Evolutionary conservation across 257 asterid genomes (phyloP).

Genomic region (Salvia rosmarinus): DNA sequence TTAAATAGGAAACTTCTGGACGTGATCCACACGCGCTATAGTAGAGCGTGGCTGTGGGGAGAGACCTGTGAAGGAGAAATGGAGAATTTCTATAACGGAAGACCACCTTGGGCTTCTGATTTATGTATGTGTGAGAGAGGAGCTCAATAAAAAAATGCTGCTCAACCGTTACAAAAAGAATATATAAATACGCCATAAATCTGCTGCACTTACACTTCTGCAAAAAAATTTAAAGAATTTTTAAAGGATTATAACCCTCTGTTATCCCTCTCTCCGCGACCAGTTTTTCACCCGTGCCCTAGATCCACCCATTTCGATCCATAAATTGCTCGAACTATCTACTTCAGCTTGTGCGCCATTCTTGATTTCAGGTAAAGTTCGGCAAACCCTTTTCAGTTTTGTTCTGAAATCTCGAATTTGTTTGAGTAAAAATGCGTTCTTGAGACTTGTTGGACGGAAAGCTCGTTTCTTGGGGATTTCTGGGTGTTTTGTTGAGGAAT

Average conservation of each 20-base stretch:
- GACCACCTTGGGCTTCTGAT: conserved; percentile 37
- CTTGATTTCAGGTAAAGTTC: conserved; percentile 36
- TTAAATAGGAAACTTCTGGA: not conserved
- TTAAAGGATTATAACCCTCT: conserved; percentile 39
- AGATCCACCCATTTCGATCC: conserved; percentile 63
- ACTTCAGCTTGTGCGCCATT: conserved; percentile 34
- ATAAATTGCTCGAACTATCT: conserved; percentile 33
- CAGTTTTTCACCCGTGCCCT: conserved; percentile 52
- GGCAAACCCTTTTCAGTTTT: conserved; percentile 36
- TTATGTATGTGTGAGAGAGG: not conserved
- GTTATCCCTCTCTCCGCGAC: conserved; percentile 31
- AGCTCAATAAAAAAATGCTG: conserved; percentile 34
- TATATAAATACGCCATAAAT: conserved; percentile 38
- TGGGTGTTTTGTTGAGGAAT: conserved; percentile 25
- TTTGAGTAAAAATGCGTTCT: conserved; percentile 4
- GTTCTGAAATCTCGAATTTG: conserved; percentile 30
- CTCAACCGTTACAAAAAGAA: conserved; percentile 32
- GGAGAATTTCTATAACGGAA: conserved; percentile 59
- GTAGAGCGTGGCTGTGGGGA: conserved; percentile 48
- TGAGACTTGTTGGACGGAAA: not conserved
- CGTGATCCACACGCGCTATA: conserved; percentile 11
- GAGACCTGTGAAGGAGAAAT: conserved; percentile 37
- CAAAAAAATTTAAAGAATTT: not conserved
- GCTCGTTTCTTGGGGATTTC: not conserved
- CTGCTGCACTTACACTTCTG: conserved; percentile 30